phyloP scores from a whole-genome alignment of 768 basidiomycete species.

The Ephemerocybe angulata region DNA sequence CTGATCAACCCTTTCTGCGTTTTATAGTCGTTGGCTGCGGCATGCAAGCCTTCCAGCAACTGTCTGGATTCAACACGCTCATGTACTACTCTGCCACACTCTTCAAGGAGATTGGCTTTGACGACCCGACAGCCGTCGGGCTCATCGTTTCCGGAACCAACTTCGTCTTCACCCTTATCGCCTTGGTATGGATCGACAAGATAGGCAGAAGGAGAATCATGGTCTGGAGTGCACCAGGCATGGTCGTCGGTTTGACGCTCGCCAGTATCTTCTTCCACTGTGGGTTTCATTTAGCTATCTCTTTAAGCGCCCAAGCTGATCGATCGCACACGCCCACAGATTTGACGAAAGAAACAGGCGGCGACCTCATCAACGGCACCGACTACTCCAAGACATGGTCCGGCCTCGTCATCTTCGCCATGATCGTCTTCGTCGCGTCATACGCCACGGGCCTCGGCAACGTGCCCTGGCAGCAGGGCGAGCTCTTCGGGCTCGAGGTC shows the following conservation, averaged over 20 bases:
- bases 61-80: slow-evolving; percentile 82
- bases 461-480: slow-evolving; percentile 86
- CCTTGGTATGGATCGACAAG: slow-evolving; percentile 70
- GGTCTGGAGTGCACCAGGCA: slow-evolving; percentile 67
- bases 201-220: slow-evolving; percentile 70
- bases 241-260: slow-evolving; percentile 62
- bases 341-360: slow-evolving; percentile 59
- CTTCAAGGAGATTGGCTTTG: slow-evolving; percentile 77
- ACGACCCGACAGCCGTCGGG: slow-evolving; percentile 79
- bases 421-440: slow-evolving; percentile 79
- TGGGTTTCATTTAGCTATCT: slow-evolving; percentile 27
- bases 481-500: slow-evolving; percentile 76
- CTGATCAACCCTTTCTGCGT: neutral
- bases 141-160: slow-evolving; percentile 77
- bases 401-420: slow-evolving; percentile 66
- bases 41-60: slow-evolving; percentile 80
- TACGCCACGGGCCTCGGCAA: slow-evolving; percentile 80
- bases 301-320: neutral
- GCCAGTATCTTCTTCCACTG: slow-evolving; percentile 66
- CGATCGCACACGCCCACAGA: slow-evolving; percentile 28
- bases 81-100: slow-evolving; percentile 75
- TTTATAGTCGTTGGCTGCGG: slow-evolving; percentile 67
- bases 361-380: slow-evolving; percentile 54
- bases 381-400: slow-evolving; percentile 62
- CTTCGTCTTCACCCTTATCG: slow-evolving; percentile 73